Evolutionary conservation across 768 basidiomycete species (phyloP).

Genomic region (Boletus sp.): DNA sequence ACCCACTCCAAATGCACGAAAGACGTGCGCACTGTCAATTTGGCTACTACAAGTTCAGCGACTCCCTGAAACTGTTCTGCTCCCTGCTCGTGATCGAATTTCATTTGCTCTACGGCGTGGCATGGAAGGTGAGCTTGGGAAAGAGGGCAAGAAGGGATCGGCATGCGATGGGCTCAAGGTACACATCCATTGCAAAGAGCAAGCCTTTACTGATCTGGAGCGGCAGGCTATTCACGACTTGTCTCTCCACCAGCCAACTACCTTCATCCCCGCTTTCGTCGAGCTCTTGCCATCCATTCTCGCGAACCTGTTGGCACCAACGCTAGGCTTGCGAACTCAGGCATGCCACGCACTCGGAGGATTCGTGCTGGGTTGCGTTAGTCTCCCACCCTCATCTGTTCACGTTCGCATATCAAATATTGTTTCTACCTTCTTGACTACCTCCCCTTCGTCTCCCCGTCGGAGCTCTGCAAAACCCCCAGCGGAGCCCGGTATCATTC

Average conservation of each 20-base stretch:
- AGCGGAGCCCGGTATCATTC: constrained; percentile 53
- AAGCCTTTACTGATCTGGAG: constrained; percentile 9
- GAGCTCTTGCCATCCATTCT: constrained; percentile 62
- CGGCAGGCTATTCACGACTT: constrained; percentile 71
- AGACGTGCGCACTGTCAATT: constrained; percentile 77
- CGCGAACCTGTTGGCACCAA: constrained; percentile 60
- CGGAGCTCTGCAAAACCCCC: constrained; percentile 36
- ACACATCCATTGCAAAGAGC: constrained; percentile 16
- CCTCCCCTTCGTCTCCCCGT: constrained; percentile 35
- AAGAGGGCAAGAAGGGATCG: constrained; percentile 87
- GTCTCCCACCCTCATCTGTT: constrained; percentile 44
- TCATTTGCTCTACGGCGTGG: constrained; percentile 71
- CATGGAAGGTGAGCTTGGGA: constrained; percentile 80
- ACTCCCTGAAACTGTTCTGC: constrained; percentile 58
- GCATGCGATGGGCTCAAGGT: constrained; percentile 78
- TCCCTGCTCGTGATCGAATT: constrained; percentile 64
- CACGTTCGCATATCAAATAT: constrained; percentile 54
- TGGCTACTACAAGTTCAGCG: constrained; percentile 73
- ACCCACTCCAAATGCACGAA: constrained; percentile 83
- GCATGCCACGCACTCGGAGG: constrained; percentile 78
- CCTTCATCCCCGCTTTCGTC: constrained; percentile 69
- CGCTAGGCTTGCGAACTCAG: constrained; percentile 62
- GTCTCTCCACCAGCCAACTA: constrained; percentile 55
- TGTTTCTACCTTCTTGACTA: constrained; percentile 49
- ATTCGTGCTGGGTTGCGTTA: constrained; percentile 53